Evolutionary conservation across 1,139 yeast species (phyloP).

Genomic region (Scheffersomyces titani): DNA sequence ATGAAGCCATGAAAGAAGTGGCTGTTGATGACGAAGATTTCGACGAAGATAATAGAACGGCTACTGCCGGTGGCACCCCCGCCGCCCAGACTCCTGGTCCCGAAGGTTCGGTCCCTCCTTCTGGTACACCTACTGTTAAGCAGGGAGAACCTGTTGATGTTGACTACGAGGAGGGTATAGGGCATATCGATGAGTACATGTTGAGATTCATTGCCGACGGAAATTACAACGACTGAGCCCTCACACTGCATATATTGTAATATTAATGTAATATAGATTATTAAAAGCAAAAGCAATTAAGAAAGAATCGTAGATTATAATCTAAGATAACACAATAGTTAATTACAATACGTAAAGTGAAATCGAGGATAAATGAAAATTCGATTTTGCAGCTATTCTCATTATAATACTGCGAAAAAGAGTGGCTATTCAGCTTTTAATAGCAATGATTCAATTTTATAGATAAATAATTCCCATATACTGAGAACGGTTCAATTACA

Average conservation of each 20-base stretch:
- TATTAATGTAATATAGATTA: slow-evolving; percentile 9
- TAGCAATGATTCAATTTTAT: too few relatives aligned
- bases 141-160: slow-evolving; percentile 25
- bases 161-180: slow-evolving; percentile 74
- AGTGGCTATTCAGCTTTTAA: too few relatives aligned
- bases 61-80: slow-evolving; percentile 35
- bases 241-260: slow-evolving; percentile 2
- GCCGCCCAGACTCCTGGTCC: slow-evolving; percentile 25
- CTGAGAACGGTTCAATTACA: too few relatives aligned
- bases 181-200: slow-evolving; percentile 97
- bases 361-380: neutral
- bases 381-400: neutral
- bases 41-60: slow-evolving; percentile 36
- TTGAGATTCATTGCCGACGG: slow-evolving; percentile 86
- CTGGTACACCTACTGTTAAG: slow-evolving; percentile 10
- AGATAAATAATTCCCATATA: too few relatives aligned
- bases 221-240: slow-evolving; percentile 51
- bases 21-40: slow-evolving; percentile 86
- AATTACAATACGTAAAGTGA: neutral
- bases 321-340: neutral
- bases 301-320: neutral
- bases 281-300: neutral
- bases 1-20: slow-evolving; percentile 84
- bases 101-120: slow-evolving; percentile 13
- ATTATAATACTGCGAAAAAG: neutral